Evolutionary conservation across 441 rosid species (phyloP), one percentile per base, ranked within the genome.

Genomic region (Lepidium campestre): DNA sequence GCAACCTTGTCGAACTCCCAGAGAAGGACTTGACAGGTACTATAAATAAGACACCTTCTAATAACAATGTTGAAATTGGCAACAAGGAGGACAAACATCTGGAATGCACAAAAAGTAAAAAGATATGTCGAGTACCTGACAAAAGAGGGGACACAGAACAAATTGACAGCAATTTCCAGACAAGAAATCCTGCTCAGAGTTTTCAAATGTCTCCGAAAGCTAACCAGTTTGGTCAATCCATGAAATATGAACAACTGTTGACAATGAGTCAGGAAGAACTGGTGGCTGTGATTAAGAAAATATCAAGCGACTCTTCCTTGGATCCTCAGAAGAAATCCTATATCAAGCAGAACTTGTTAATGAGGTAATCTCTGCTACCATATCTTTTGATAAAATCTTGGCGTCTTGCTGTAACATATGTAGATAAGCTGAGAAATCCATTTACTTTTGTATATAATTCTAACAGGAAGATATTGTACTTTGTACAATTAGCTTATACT

Each of bases 301-400:
- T 87, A 36, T 90, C 87, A 49, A 73, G 82, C 5, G 99, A 93
- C 79, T 71, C 93, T 74, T 79, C 97, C 44, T 47, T 90, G 7
- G 89, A 87, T 78, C 78, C 84, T 60, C 82, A 78, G 60, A 77
- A 83, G 79, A 90, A 88, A 68, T 77, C 87, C 3, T 80, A 75
- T 58, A 74, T 90, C 62, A 83, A 80, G 67, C 98, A 93, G 72
- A 86, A 83, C 75, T 84, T 93, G 68, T 72, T 86, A 57, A 87
- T 80, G 91, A 89, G 97, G 98, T 93, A 65, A 55, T 79, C 71
- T 42, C 3, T 65, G 58, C 57, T 42, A 35, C 25, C 53, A n/a
- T n/a, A n/a, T 57, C 34, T 49, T 47, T 36, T 37, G n/a, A n/a
- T n/a, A n/a, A n/a, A n/a, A n/a, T 45, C 47, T 15, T 35, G 32